phyloP scores from a whole-genome alignment of 73 alveolate genomes.

The Paramecium sonneborni region DNA sequence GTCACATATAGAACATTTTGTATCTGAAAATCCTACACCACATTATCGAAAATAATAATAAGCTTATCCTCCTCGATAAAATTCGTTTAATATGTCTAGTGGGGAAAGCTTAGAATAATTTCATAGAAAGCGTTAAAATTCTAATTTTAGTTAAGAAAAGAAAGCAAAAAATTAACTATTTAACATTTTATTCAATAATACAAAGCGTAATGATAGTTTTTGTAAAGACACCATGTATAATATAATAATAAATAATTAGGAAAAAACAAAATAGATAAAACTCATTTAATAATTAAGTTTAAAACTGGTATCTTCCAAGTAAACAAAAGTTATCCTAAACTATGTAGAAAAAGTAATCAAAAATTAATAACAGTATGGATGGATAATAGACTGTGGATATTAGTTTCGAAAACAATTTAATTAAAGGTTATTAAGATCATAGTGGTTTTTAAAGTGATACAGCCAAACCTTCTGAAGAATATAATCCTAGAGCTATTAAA shows the following conservation, averaged over 20 bases:
- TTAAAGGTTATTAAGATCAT: conserved; percentile 19
- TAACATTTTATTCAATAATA: neutral
- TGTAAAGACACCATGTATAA: neutral
- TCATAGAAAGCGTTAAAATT: conserved; percentile 16
- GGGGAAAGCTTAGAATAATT: conserved; percentile 22
- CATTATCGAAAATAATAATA: neutral
- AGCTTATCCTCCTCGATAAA: conserved; percentile 15
- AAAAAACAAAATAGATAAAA: neutral
- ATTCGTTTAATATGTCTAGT: neutral
- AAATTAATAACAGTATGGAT: neutral
- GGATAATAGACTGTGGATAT: conserved; percentile 13
- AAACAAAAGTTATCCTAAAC: neutral
- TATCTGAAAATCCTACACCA: conserved; percentile 24
- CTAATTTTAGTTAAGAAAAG: conserved; percentile 45
- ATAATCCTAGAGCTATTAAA: conserved; percentile 42
- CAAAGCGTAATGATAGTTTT: neutral
- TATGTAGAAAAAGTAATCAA: neutral
- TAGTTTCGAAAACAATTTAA: conserved; percentile 1
- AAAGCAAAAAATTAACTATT: conserved; percentile 5
- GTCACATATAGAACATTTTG: conserved; percentile 16
- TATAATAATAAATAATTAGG: neutral
- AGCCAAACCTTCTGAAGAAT: neutral
- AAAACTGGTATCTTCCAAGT: conserved; percentile 7
- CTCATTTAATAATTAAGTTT: neutral
- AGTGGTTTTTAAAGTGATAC: conserved; percentile 29